Evolutionary conservation across 2,329 filamentous ascomycete genomes (phyloP).

Genomic region (Xylaria digitata): DNA sequence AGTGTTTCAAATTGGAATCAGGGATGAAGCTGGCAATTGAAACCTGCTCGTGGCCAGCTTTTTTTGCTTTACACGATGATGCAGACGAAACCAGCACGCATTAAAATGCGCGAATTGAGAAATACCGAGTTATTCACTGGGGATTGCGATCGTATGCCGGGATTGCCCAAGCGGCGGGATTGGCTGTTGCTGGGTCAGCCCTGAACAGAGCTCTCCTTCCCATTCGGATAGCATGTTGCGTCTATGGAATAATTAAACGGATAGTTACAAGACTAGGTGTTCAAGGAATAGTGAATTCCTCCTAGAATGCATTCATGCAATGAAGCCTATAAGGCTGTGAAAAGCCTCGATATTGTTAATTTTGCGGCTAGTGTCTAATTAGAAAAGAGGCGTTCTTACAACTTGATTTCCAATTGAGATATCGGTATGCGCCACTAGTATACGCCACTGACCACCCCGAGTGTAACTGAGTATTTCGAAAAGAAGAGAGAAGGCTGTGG

Average conservation of each 20-base stretch:
- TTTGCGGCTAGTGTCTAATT: background rate
- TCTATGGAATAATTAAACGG: too few species aligned
- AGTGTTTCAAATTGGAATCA: background rate
- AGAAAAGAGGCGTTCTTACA: background rate
- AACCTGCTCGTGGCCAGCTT: background rate
- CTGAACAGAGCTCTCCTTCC: too few species aligned
- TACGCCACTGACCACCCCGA: background rate
- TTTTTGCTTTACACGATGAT: background rate
- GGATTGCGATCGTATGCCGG: too few species aligned
- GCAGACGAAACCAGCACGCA: background rate
- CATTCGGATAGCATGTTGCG: too few species aligned
- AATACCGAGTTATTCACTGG: too few species aligned
- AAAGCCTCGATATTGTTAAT: background rate
- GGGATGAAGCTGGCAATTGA: slow-evolving; percentile 10
- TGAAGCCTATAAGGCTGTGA: background rate
- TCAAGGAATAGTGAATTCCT: too few species aligned
- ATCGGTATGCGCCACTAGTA: background rate
- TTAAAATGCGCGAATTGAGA: background rate
- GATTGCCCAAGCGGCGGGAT: too few species aligned
- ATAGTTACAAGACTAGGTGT: too few species aligned
- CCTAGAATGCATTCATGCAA: background rate
- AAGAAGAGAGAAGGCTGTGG: too few species aligned
- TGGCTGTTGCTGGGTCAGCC: too few species aligned
- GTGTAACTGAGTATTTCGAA: too few species aligned
- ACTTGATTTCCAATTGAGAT: background rate